These are phyloP conservation scores for Suillus lakei DNA, from an alignment of 768 basidiomycete species.

Conservation along the genomic window DNA sequence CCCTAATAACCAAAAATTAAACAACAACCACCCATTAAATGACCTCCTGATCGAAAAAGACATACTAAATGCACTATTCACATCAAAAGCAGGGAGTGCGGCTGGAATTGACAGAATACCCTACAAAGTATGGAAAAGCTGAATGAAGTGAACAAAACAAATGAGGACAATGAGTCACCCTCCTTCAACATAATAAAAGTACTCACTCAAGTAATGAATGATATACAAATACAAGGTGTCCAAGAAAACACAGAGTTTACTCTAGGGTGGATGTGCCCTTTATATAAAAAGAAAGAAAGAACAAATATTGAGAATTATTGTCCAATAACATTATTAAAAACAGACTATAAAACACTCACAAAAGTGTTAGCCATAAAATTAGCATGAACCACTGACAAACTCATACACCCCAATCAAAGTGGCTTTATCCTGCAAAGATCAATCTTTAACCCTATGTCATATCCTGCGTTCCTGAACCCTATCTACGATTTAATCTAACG, in stretches of 20 bases:
- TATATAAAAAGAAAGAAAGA: slow-evolving; percentile 47
- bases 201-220: slow-evolving; percentile 17
- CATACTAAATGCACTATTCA: slow-evolving; percentile 19
- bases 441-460: slow-evolving; percentile 39
- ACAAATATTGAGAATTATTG: slow-evolving; percentile 39
- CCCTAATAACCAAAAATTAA: no score
- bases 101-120: slow-evolving; percentile 32
- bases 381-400: background rate
- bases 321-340: slow-evolving; percentile 42
- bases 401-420: slow-evolving; percentile 43
- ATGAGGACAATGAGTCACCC: background rate
- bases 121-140: slow-evolving; percentile 34
- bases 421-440: slow-evolving; percentile 41
- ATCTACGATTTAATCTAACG: no score
- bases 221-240: slow-evolving; percentile 35
- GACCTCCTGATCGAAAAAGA: slow-evolving; percentile 13
- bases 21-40: background rate
- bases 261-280: slow-evolving; percentile 38
- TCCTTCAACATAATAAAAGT: slow-evolving; percentile 17
- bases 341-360: slow-evolving; percentile 39
- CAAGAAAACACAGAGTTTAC: slow-evolving; percentile 21
- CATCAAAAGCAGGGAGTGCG: slow-evolving; percentile 24
- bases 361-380: slow-evolving; percentile 28
- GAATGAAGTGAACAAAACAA: background rate
- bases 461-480: no score